Conservation (phyloP, 768 basidiomycete species). For the Leccinum aurantiacum region DNA sequence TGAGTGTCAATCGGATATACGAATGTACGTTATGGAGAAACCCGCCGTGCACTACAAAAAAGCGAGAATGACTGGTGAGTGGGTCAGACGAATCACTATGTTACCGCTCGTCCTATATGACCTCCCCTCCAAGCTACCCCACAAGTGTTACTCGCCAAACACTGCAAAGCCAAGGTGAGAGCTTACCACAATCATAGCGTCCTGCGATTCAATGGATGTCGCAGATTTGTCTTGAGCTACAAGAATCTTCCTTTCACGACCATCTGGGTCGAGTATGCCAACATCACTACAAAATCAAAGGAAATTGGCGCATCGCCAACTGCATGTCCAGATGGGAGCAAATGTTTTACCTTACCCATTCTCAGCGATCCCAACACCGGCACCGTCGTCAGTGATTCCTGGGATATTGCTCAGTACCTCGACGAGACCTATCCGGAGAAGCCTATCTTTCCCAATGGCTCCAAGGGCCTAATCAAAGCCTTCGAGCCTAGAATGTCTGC, state of each 20-base stretch:
- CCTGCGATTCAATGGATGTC: neutral
- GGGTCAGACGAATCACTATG: slow-evolving; percentile 14
- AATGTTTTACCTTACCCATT: slow-evolving; percentile 34
- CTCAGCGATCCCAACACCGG: slow-evolving; percentile 35
- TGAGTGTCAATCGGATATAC: neutral
- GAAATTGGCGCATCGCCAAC: slow-evolving; percentile 27
- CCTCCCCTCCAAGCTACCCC: slow-evolving; percentile 32
- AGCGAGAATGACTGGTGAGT: neutral
- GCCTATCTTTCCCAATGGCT: slow-evolving; percentile 24
- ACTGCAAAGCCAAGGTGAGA: slow-evolving; percentile 38
- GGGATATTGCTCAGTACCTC: slow-evolving; percentile 36
- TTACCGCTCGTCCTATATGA: slow-evolving; percentile 38
- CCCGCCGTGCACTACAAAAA: slow-evolving; percentile 4
- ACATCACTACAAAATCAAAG: slow-evolving; percentile 27
- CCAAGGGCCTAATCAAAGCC: slow-evolving; percentile 23
- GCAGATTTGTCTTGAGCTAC: slow-evolving; percentile 34
- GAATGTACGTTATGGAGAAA: neutral
- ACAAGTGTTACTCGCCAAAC: slow-evolving; percentile 38
- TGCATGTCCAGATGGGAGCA: slow-evolving; percentile 19
- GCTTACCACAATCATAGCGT: neutral
- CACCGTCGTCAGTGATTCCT: slow-evolving; percentile 32
- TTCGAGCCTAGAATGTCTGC: slow-evolving; percentile 8
- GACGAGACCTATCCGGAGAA: slow-evolving; percentile 37
- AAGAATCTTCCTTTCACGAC: slow-evolving; percentile 36
- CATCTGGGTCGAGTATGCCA: slow-evolving; percentile 35